Evolutionary conservation across 352 stramenopile genomes (phyloP).

Genomic region (Peronospora belbahrii): DNA sequence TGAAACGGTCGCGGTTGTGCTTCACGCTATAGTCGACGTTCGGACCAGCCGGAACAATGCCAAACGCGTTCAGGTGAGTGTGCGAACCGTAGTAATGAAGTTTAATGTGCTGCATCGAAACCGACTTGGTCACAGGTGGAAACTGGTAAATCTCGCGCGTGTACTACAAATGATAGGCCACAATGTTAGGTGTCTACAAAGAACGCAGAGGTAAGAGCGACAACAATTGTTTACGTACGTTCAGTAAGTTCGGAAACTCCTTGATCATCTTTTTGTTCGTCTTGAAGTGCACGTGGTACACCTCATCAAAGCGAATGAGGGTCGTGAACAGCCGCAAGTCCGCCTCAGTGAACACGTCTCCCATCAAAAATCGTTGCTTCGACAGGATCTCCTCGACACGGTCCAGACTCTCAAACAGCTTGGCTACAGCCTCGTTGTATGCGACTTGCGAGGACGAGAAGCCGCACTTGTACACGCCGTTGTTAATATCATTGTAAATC

Average conservation of each 20-base stretch:
- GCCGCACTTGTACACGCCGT: conserved; percentile 89
- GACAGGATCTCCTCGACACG: conserved; percentile 59
- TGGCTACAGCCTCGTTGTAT: conserved; percentile 77
- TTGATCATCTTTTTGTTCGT: conserved; percentile 84
- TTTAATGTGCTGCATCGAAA: conserved; percentile 93
- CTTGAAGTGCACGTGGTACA: conserved; percentile 86
- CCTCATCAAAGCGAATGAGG: conserved; percentile 75
- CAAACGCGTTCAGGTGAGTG: conserved; percentile 89
- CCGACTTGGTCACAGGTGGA: conserved; percentile 70
- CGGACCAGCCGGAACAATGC: conserved; percentile 87
- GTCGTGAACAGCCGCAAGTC: conserved; percentile 79
- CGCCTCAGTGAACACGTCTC: conserved; percentile 64
- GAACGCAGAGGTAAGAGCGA: not conserved
- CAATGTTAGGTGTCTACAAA: conserved; percentile 2
- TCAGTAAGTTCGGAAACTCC: conserved; percentile 83
- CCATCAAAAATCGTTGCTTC: conserved; percentile 56
- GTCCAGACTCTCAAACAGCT: conserved; percentile 66
- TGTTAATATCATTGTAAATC: conserved; percentile 90
- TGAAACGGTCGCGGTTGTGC: conserved; percentile 67
- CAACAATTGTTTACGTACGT: conserved; percentile 30
- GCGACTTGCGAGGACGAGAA: conserved; percentile 85
- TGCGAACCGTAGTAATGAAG: conserved; percentile 94
- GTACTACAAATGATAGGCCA: conserved; percentile 32
- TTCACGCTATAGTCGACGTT: conserved; percentile 41
- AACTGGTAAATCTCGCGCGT: conserved; percentile 91